phyloP scores from a whole-genome alignment of 306 rosid species.

The Quercus suber region DNA sequence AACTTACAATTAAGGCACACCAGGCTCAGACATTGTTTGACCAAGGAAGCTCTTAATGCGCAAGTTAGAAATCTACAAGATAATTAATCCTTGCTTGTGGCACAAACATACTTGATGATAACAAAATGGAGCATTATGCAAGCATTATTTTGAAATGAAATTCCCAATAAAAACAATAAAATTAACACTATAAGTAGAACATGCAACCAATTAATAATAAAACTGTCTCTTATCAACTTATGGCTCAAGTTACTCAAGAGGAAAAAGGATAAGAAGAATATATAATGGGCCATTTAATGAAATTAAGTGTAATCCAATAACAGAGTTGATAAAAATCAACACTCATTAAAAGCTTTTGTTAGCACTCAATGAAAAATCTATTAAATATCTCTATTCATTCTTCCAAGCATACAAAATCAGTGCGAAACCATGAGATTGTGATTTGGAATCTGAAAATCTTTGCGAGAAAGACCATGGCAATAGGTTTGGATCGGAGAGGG shows the following conservation, averaged over 20 bases:
- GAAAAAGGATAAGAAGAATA: slow-evolving; percentile 32
- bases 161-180: slow-evolving; percentile 29
- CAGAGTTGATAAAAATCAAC: slow-evolving; percentile 43
- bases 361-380: slow-evolving; percentile 43
- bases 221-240: slow-evolving; percentile 43
- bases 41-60: slow-evolving; percentile 12
- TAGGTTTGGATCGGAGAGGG: slow-evolving; percentile 54
- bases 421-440: slow-evolving; percentile 66
- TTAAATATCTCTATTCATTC: slow-evolving; percentile 54
- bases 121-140: slow-evolving; percentile 1
- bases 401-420: slow-evolving; percentile 88
- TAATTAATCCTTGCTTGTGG: background rate
- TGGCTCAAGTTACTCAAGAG: slow-evolving; percentile 37
- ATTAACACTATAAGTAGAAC: slow-evolving; percentile 46
- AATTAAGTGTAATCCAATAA: slow-evolving; percentile 46
- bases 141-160: slow-evolving; percentile 2
- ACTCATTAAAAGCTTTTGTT: slow-evolving; percentile 55
- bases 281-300: slow-evolving; percentile 32
- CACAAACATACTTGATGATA: background rate
- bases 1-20: slow-evolving; percentile 2
- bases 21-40: slow-evolving; percentile 14
- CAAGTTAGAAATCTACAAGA: slow-evolving; percentile 7
- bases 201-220: slow-evolving; percentile 46
- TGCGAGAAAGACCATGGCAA: slow-evolving; percentile 84
- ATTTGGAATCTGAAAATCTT: slow-evolving; percentile 74